Percentiles rank a stretch among this genome's conserved stretches.
Conservation (phyloP, 129 eudicot genomes). For the Logfia minima region DNA sequence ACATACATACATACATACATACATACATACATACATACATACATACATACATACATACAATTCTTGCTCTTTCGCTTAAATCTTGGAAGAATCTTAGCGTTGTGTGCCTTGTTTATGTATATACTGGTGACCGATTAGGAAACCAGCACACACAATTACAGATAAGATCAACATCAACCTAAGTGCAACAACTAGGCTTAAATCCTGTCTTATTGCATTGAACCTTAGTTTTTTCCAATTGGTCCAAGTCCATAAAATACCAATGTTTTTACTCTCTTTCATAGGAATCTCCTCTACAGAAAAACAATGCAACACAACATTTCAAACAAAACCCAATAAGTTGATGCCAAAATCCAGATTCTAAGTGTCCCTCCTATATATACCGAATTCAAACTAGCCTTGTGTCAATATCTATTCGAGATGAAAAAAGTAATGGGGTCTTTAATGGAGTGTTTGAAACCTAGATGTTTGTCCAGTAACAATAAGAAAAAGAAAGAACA, state of each 20-base stretch:
- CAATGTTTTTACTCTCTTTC: background rate
- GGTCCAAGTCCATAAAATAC: conserved; percentile 29
- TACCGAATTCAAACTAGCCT: conserved; percentile 12
- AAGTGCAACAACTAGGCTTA: conserved; percentile 15
- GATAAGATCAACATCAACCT: background rate
- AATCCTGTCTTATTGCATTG: conserved; percentile 22
- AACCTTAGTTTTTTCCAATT: conserved; percentile 26
- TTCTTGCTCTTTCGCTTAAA: background rate
- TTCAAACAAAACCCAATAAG: background rate
- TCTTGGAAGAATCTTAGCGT: background rate
- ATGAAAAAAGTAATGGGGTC: conserved; percentile 17
- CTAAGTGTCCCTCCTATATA: conserved; percentile 7
- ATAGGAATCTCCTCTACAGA: conserved; percentile 10
- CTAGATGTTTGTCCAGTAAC: conserved; percentile 33
- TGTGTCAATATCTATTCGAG: background rate
- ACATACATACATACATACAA: background rate
- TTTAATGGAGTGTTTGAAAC: conserved; percentile 18
- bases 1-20: background rate
- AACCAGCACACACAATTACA: background rate
- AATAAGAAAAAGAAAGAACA: conserved; percentile 12
- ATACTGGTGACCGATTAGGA: background rate
- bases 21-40: background rate
- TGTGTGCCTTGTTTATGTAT: background rate
- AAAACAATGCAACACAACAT: conserved; percentile 11
- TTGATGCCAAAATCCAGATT: conserved; percentile 22